These are phyloP conservation scores for Cryptococcus wingfieldii DNA, from an alignment of 1,284 basidiomycete genomes.

Conservation along the genomic window DNA sequence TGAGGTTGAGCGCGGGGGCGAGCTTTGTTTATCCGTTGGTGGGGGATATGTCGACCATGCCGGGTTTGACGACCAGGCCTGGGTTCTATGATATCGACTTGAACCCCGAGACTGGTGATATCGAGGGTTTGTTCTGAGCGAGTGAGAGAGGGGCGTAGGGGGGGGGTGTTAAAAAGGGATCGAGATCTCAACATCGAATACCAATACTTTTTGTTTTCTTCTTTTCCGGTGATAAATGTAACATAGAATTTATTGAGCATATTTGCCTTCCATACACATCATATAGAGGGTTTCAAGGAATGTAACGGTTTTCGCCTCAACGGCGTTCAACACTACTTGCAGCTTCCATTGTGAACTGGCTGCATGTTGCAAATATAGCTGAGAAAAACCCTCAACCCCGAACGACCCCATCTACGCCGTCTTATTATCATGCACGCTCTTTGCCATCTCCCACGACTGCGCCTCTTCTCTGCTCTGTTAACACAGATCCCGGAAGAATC, in stretches of 20 bases:
- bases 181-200: background rate
- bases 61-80: constrained; percentile 88
- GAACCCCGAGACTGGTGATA: constrained; percentile 48
- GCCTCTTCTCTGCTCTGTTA: constrained; percentile 49
- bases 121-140: constrained; percentile 46
- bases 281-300: background rate
- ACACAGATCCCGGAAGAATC: constrained; percentile 48
- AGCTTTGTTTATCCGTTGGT: constrained; percentile 94
- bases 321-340: background rate
- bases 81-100: constrained; percentile 57
- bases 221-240: background rate
- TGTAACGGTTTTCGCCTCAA: background rate
- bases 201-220: background rate
- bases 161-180: background rate
- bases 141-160: background rate
- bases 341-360: no score
- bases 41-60: constrained; percentile 97
- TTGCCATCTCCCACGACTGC: constrained; percentile 25
- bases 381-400: no score
- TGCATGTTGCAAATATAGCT: no score
- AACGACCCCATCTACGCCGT: background rate
- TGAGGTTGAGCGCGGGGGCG: constrained; percentile 86
- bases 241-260: constrained; percentile 8
- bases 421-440: background rate
- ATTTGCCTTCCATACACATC: background rate